Conservation (phyloP, 805 yeast species). For the Komagataella pastoris region DNA sequence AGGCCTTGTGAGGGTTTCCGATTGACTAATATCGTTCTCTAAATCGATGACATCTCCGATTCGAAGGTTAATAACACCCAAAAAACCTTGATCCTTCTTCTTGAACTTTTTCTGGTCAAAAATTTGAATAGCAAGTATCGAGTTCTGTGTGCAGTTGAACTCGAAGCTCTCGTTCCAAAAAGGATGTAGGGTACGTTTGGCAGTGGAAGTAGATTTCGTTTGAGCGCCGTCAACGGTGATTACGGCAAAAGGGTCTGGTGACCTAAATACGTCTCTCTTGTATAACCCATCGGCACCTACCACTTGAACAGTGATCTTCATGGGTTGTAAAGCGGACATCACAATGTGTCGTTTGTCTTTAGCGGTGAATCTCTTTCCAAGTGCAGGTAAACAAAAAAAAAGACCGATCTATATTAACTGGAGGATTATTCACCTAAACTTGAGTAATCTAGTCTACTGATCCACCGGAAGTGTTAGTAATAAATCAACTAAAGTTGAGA, state of each 20-base stretch:
- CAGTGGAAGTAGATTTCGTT: slow-evolving; percentile 88
- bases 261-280: slow-evolving; percentile 88
- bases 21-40: slow-evolving; percentile 24
- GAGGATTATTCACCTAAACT: neutral
- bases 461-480: neutral
- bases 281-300: slow-evolving; percentile 94
- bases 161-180: slow-evolving; percentile 93
- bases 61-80: slow-evolving; percentile 89
- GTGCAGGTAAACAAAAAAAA: neutral
- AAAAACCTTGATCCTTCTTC: slow-evolving; percentile 95
- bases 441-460: neutral
- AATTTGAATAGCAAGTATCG: slow-evolving; percentile 83
- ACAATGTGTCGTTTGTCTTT: neutral
- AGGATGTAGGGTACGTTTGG: slow-evolving; percentile 88
- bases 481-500: neutral
- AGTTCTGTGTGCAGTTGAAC: slow-evolving; percentile 65
- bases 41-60: slow-evolving; percentile 81
- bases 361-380: neutral
- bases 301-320: slow-evolving; percentile 46
- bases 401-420: neutral
- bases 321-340: neutral
- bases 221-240: slow-evolving; percentile 96
- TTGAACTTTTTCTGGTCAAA: slow-evolving; percentile 96
- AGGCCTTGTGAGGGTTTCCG: slow-evolving; percentile 88
- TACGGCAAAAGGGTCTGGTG: slow-evolving; percentile 98